phyloP scores from a whole-genome alignment of 1,139 yeast species.

The Chernovozyma aurita region DNA sequence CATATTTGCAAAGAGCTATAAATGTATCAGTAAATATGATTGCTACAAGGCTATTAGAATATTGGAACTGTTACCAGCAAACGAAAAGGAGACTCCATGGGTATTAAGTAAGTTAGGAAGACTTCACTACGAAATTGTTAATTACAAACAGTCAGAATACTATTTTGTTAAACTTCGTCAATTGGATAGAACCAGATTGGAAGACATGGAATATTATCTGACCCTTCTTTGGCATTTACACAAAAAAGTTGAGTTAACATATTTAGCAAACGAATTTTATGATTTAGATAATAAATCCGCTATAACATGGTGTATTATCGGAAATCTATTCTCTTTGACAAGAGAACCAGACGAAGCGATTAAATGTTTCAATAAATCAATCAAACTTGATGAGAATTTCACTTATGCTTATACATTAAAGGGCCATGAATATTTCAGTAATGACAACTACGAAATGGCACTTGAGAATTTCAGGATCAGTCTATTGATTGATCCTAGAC shows the following conservation, averaged over 20 bases:
- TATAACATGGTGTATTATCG: slow-evolving; percentile 89
- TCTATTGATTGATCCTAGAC: slow-evolving; percentile 70
- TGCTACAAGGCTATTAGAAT: slow-evolving; percentile 76
- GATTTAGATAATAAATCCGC: slow-evolving; percentile 64
- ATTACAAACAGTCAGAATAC: slow-evolving; percentile 70
- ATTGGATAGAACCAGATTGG: slow-evolving; percentile 73
- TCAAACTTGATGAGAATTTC: slow-evolving; percentile 63
- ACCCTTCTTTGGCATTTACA: slow-evolving; percentile 92
- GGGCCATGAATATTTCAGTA: slow-evolving; percentile 89
- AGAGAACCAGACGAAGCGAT: slow-evolving; percentile 91
- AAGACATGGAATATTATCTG: slow-evolving; percentile 89
- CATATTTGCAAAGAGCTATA: slow-evolving; percentile 60
- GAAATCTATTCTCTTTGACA: slow-evolving; percentile 79
- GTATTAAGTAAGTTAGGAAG: slow-evolving; percentile 77
- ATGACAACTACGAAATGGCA: slow-evolving; percentile 89
- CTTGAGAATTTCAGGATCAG: slow-evolving; percentile 79
- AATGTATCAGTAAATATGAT: slow-evolving; percentile 65
- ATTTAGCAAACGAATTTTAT: slow-evolving; percentile 75
- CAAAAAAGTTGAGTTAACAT: slow-evolving; percentile 75
- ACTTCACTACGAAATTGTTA: slow-evolving; percentile 81
- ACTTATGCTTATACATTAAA: slow-evolving; percentile 89
- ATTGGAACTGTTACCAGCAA: slow-evolving; percentile 57
- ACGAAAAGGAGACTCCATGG: slow-evolving; percentile 78
- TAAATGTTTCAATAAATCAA: slow-evolving; percentile 79
- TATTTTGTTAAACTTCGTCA: slow-evolving; percentile 61